Percentiles rank a stretch among this genome's conserved stretches.
Conservation (phyloP, 164 flowering plant species). For the Santalum album region DNA sequence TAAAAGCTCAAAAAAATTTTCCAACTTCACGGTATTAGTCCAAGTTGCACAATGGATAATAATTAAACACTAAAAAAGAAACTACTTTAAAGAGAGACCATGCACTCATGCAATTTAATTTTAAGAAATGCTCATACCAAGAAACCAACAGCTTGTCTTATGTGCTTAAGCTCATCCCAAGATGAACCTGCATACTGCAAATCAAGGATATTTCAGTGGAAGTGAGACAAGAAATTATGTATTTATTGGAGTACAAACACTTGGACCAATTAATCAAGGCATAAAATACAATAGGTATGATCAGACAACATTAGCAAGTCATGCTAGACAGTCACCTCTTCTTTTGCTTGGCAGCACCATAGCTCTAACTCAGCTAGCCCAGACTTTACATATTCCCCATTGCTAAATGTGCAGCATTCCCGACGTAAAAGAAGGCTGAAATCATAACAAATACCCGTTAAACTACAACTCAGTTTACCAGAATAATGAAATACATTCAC, state of each 20-base stretch:
- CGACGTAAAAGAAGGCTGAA: constrained; percentile 63
- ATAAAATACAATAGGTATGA: too few species aligned
- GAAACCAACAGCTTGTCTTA: constrained; percentile 69
- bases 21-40: too few species aligned
- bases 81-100: too few species aligned
- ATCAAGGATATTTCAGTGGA: not conserved
- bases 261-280: too few species aligned
- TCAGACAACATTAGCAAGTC: not conserved
- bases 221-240: too few species aligned
- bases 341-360: constrained; percentile 60
- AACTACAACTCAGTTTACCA: not conserved
- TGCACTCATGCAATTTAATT: too few species aligned
- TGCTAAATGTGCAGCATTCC: constrained; percentile 71
- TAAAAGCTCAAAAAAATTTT: too few species aligned
- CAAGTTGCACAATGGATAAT: too few species aligned
- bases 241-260: too few species aligned
- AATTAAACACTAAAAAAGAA: too few species aligned
- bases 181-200: constrained; percentile 66
- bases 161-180: constrained; percentile 71
- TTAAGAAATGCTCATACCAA: constrained; percentile 37
- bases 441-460: constrained; percentile 1
- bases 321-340: constrained; percentile 32
- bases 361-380: constrained; percentile 70
- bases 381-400: constrained; percentile 65
- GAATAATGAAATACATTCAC: not conserved